These are phyloP conservation scores for Balamuthia mandrillaris DNA, from an alignment of 208 protist species.

Conservation along the genomic window DNA sequence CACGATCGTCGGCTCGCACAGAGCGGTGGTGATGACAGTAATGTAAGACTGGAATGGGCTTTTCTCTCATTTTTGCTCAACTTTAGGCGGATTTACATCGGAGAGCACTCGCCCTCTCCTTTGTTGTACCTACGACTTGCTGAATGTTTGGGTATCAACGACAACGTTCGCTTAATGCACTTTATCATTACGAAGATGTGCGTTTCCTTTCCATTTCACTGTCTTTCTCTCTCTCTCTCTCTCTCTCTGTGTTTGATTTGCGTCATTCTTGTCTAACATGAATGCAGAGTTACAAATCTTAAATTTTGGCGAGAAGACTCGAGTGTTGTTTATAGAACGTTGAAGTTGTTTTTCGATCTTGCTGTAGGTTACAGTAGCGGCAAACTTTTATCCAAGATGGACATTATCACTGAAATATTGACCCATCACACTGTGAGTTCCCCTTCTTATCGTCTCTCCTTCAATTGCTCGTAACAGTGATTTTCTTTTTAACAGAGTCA, in stretches of 20 bases:
- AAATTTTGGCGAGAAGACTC: slow-evolving; percentile 45
- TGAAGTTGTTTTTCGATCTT: slow-evolving; percentile 61
- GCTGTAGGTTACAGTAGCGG: slow-evolving; percentile 49
- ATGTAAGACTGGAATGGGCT: slow-evolving; percentile 47
- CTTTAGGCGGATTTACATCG: slow-evolving; percentile 66
- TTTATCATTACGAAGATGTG: slow-evolving; percentile 37
- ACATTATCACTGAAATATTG: slow-evolving; percentile 40
- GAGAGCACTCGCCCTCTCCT: slow-evolving; percentile 54
- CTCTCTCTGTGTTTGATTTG: no score
- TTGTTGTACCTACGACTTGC: slow-evolving; percentile 44
- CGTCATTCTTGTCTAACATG: no score
- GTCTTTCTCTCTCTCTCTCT: neutral
- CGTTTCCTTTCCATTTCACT: no score
- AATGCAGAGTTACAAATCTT: slow-evolving; percentile 50
- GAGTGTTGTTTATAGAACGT: slow-evolving; percentile 60
- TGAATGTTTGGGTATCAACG: slow-evolving; percentile 39
- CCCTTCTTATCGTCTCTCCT: no score
- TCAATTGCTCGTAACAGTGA: no score
- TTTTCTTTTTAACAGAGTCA: neutral
- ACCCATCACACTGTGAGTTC: slow-evolving; percentile 30
- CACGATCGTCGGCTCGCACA: slow-evolving; percentile 11
- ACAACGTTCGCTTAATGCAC: neutral
- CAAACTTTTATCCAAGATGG: slow-evolving; percentile 59
- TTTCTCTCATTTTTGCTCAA: slow-evolving; percentile 64
- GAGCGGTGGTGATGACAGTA: neutral